These are phyloP conservation scores for Geosmithia morbida DNA, from an alignment of 2,329 filamentous ascomycete species.

Conservation along the genomic window DNA sequence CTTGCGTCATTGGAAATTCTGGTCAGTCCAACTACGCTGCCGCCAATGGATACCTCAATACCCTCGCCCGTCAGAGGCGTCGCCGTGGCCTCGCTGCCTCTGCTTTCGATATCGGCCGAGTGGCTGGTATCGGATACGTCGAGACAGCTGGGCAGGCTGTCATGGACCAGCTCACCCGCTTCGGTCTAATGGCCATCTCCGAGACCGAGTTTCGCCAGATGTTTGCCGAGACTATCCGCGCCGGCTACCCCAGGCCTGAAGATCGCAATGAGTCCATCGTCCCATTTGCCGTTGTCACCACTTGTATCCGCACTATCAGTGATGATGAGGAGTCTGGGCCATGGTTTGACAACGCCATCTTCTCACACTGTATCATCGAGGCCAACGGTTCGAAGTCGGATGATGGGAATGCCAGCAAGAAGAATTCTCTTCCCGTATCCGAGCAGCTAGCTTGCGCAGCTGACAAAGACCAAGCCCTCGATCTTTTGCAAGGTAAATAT, in stretches of 20 bases:
- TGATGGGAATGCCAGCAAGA: neutral
- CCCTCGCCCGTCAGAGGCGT: constrained; percentile 18
- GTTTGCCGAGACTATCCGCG: constrained; percentile 14
- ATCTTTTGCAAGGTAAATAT: neutral
- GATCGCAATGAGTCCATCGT: neutral
- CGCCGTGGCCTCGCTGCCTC: constrained; percentile 19
- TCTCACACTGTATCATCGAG: neutral
- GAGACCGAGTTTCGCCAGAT: constrained; percentile 14
- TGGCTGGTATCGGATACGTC: constrained; percentile 27
- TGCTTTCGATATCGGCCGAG: constrained; percentile 19
- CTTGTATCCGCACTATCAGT: neutral
- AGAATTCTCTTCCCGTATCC: neutral
- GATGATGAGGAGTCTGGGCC: neutral
- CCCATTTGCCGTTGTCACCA: neutral
- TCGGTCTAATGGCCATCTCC: constrained; percentile 8
- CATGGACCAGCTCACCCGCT: constrained; percentile 8
- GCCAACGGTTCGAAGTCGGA: neutral
- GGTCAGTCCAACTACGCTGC: constrained; percentile 29
- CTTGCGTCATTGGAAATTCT: constrained; percentile 11
- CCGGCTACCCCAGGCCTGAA: constrained; percentile 2
- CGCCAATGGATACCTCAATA: constrained; percentile 26
- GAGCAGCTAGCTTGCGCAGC: neutral
- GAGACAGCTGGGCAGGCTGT: constrained; percentile 4
- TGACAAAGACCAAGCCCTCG: neutral
- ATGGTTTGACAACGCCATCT: neutral